phyloP scores from a whole-genome alignment of 108 stramenopile genomes.

The Licmophora abbreviata region DNA sequence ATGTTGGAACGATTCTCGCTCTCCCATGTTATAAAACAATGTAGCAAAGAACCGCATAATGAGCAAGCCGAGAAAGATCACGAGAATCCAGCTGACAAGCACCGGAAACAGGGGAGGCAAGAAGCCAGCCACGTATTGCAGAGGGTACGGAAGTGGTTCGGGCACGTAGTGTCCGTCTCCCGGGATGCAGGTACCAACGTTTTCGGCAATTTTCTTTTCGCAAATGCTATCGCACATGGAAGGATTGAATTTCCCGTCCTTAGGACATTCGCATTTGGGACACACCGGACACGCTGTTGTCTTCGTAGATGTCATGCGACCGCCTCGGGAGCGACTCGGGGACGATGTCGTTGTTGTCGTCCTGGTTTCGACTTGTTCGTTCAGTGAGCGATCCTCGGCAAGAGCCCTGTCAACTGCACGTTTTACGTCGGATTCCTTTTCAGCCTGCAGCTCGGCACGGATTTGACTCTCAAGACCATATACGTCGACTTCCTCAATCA shows the following conservation, averaged over 20 bases:
- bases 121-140: neutral
- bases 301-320: too few relatives aligned
- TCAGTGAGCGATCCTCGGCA: constrained; percentile 33
- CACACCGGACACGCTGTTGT: neutral
- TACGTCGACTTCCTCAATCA: constrained; percentile 75
- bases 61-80: constrained; percentile 1
- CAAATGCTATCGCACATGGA: neutral
- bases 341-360: neutral
- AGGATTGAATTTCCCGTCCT: neutral
- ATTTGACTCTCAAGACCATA: constrained; percentile 47
- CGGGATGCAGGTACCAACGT: neutral
- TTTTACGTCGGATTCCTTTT: constrained; percentile 27
- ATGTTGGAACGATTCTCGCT: neutral
- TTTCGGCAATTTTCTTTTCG: neutral
- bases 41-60: neutral
- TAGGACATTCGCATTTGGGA: constrained; percentile 1
- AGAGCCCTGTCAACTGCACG: constrained; percentile 37
- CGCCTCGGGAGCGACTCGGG: too few relatives aligned
- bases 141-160: too few relatives aligned
- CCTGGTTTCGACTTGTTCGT: neutral
- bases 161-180: neutral
- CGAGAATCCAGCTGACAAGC: neutral
- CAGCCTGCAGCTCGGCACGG: constrained; percentile 25
- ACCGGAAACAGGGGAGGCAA: neutral
- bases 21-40: neutral